Conservation (phyloP, 2,329 filamentous ascomycete genomes). For the Gremmenia infestans region DNA sequence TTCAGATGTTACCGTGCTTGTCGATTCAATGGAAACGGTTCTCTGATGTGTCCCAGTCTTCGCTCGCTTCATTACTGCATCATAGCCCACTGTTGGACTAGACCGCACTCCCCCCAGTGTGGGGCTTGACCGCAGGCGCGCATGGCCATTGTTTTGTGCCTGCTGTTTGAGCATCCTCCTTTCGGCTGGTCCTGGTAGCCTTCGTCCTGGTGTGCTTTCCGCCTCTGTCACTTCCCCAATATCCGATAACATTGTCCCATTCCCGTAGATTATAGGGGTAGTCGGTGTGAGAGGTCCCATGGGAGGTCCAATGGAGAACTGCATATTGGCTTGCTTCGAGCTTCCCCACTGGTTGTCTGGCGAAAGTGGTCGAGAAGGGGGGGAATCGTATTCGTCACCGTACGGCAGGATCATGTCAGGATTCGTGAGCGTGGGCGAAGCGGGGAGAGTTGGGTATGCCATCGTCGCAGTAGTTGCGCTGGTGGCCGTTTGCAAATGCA, state of each 20-base stretch:
- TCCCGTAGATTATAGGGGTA: conserved; percentile 64
- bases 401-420: conserved; percentile 91
- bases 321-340: conserved; percentile 19
- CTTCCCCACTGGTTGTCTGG: conserved; percentile 35
- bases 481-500: conserved; percentile 25
- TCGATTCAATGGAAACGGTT: conserved; percentile 54
- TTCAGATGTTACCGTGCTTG: conserved; percentile 53
- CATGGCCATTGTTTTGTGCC: conserved; percentile 11
- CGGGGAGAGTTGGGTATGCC: conserved; percentile 48
- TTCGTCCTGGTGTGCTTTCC: conserved; percentile 42
- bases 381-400: conserved; percentile 48
- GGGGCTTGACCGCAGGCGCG: conserved; percentile 39
- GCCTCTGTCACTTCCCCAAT: conserved; percentile 54
- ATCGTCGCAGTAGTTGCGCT: conserved; percentile 23
- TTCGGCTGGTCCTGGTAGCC: conserved; percentile 28
- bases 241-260: conserved; percentile 64
- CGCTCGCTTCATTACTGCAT: conserved; percentile 42
- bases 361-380: conserved; percentile 43
- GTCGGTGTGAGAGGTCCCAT: conserved; percentile 43
- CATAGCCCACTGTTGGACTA: conserved; percentile 42
- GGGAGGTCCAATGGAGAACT: conserved; percentile 38
- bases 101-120: conserved; percentile 40
- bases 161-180: conserved; percentile 26
- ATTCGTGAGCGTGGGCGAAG: conserved; percentile 84
- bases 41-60: conserved; percentile 44